Evolutionary conservation across 441 rosid genomes (phyloP), one percentile per base, ranked within the genome.

Genomic region (Codiaeum variegatum): DNA sequence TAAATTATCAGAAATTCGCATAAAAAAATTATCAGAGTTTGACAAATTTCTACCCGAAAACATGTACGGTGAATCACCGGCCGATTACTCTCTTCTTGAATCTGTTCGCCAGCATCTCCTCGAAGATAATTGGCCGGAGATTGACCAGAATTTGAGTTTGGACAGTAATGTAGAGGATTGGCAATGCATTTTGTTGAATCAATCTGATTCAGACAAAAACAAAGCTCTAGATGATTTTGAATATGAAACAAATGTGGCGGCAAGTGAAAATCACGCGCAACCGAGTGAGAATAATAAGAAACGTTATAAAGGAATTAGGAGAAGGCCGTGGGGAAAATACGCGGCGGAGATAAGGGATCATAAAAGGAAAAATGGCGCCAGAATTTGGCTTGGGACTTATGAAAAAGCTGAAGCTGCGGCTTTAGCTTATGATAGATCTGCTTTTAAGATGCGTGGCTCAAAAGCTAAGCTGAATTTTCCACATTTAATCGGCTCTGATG

Each of bases 311-410:
- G 88, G 91, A 1, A 90, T 88, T 66, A 80, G 93, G 83, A 83
- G 84, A 73, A 75, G 88, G 81, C 86, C 88, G 26, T 87, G 88
- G 93, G 93, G 93, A 19, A 87, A 79, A 52, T 89, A 73, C 42
- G 86, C 91, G 7, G 90, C 93, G 66, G 93, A 87, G 85, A 85
- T 87, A n/a, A 83, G 90, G 70, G 88, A 88, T 55, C 90, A 86
- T 8, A 82, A 81, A n/a, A n/a, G n/a, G 52, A 86, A 69, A 71
- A 79, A 78, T 16, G 87, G 91, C 9, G 81, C 84, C 0, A 75
- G 87, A 62, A 52, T 77, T 5, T 89, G 92, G 94, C 86, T 86
- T 0, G 94, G 94, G 13, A 85, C 91, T 15, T 87, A 85, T 54
- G 81, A 79, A 70, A 85, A 78, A 0, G 78, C 90, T 0, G 85